Conservation (phyloP, 768 basidiomycete species). For the Naematelia aurantialba region DNA sequence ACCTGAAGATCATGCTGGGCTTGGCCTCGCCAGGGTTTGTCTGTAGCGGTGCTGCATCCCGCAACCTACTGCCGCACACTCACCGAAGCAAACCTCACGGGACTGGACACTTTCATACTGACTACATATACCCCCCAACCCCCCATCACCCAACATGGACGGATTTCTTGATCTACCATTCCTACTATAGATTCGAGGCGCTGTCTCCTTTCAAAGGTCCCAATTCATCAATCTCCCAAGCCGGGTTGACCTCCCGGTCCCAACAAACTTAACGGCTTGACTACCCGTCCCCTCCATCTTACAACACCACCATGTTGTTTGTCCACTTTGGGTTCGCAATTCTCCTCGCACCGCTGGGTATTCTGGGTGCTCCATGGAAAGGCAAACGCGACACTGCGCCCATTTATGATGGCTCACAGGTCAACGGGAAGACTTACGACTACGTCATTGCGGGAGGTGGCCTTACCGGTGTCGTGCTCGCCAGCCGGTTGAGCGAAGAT, state of each 20-base stretch:
- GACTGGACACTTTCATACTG: too few species aligned
- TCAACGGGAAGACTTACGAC: conserved; percentile 54
- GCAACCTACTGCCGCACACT: too few species aligned
- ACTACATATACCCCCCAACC: background rate
- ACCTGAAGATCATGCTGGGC: too few species aligned
- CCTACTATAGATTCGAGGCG: background rate
- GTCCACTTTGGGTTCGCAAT: background rate
- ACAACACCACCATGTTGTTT: background rate
- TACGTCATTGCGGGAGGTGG: conserved; percentile 59
- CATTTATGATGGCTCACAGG: conserved; percentile 23
- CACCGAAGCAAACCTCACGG: too few species aligned
- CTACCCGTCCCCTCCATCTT: too few species aligned
- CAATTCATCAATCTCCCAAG: too few species aligned
- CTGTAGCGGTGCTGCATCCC: too few species aligned
- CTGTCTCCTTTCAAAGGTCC: too few species aligned
- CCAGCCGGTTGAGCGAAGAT: conserved; percentile 56
- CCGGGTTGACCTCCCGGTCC: too few species aligned
- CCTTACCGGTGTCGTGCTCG: conserved; percentile 56
- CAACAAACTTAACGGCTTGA: too few species aligned
- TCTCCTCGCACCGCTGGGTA: conserved; percentile 2
- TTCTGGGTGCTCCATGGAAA: conserved; percentile 14
- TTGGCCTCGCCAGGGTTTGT: too few species aligned
- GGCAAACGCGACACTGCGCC: conserved; percentile 13
- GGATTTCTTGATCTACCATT: background rate
- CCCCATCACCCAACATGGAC: too few species aligned